Base-by-base conservation (phyloP, 129 eudicot genomes). In the Solidago caesia region DNA sequence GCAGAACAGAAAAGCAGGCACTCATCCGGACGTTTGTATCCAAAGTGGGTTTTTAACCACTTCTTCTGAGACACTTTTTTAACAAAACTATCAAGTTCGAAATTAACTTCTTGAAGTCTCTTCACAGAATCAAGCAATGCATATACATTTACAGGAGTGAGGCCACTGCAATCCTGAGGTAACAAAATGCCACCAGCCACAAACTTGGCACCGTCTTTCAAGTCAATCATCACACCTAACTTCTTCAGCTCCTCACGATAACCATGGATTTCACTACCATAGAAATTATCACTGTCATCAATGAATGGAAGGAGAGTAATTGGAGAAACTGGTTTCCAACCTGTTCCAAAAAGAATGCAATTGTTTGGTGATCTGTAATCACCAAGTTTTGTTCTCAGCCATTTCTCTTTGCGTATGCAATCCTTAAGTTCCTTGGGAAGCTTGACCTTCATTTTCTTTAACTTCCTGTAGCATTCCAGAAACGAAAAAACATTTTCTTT, bases 311-410 rank as follows among this genome's bases (percentile, higher is more conserved):
- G 86, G 2, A 47, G 53, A 5, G 82, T 65, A 13, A 87, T 82
- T 15, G 64, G 58, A 55, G 85, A 77, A 60, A 85, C 71, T 2
- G 84, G 53, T 16, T 73, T 67, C 92, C 92, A 87, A 70, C 64
- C 77, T 5, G 44, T 43, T 45, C 75, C 58, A 61, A 51, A 85
- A 26, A 87, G 81, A 60, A 83, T 75, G 68, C 89, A 87, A 2
- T 82, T 82, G 1, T 53, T 64, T 7, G 92, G 89, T 48, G 69
- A 56, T 72, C 84, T 70, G 83, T 68, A 82, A 43, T 79, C 89
- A 57, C 84, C 87, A 25, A 84, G 84, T 42, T 83, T 82, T 11
- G 92, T 87, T 21, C 70, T 69, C 64, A 87, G 45, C 92, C 87
- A 87, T 72, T 80, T 80, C 41, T 15, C 80, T 60, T 80, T 79